Base-by-base conservation (phyloP, 108 stramenopile genomes). In the Phaeodactylum tricornutum region DNA sequence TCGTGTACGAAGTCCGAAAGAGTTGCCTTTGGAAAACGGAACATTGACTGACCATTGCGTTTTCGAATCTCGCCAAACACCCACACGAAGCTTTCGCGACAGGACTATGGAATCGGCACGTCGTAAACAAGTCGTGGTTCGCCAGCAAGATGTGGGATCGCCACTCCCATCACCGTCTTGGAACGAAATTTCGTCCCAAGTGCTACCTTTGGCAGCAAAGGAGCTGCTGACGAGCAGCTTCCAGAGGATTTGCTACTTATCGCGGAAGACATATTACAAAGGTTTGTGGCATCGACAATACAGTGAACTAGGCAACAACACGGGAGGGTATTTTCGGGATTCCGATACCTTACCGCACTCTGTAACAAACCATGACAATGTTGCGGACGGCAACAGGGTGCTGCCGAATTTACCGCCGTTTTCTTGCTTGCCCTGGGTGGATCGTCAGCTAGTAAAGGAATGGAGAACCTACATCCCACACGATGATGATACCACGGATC, bases 391-490 rank as follows among this genome's bases (percentile, higher is more conserved):
- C 11, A 27, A 19, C n/a, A n/a, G n/a, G n/a, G n/a, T n/a, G n/a
- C 32, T 44, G 25, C 30, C 47, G 11, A 27, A 55, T 41, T 47
- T 80, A 12, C 78, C 73, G 19, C 61, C 58, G 17, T 80, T 89
- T 66, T 75, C 69, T 31, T 69, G 61, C 51, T 50, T 89, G 51
- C 61, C 72, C 30, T 89, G 87, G 87, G 53, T 82, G 30, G 87
- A 89, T 48, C 72, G 87, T 39, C 87, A 89, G 37, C 61, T 89
- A 26, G 87, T 89, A 1, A 39, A 66, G 39, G 87, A 89, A 63
- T 89, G 87, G 87, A 74, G 87, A 33, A 83, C 87, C 26, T 87
- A 74, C 59, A 47, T 56, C 2, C 54, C 53, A 17, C 31, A 65
- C 36, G 23, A 32, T 23, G 29, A 25, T 55, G 44, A 22, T 47